Conservation (phyloP, 148 eudicot species). For the Rhododendron ferrugineum region DNA sequence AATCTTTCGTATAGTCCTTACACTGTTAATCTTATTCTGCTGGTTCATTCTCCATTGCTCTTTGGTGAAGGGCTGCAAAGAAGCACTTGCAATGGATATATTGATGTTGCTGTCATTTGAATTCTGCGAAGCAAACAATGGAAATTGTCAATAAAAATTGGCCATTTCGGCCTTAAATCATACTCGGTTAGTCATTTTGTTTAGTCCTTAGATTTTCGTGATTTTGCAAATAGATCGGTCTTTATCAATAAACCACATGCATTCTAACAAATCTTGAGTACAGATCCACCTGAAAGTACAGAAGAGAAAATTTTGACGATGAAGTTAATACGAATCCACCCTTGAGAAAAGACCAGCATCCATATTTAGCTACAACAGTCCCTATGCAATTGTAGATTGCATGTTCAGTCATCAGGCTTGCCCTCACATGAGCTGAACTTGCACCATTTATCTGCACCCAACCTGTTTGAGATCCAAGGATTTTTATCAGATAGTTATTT, state of each 20-base stretch:
- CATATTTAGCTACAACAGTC: conserved; percentile 53
- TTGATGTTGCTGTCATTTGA: conserved; percentile 30
- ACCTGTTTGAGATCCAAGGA: conserved; percentile 31
- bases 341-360: conserved; percentile 94
- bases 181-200: background rate
- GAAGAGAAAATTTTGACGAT: conserved; percentile 34
- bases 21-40: conserved; percentile 44
- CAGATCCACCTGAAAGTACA: conserved; percentile 54
- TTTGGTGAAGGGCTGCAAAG: conserved; percentile 74
- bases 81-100: conserved; percentile 55
- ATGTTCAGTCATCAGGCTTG: conserved; percentile 37
- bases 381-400: conserved; percentile 49
- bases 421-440: conserved; percentile 42
- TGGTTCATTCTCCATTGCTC: conserved; percentile 78
- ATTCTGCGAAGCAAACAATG: conserved; percentile 24
- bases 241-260: background rate
- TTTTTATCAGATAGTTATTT: background rate
- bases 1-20: conserved; percentile 10
- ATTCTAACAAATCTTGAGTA: background rate
- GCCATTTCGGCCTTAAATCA: background rate
- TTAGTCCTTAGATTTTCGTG: background rate
- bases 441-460: conserved; percentile 58
- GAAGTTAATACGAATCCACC: conserved; percentile 72
- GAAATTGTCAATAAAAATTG: background rate
- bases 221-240: background rate